Base-by-base conservation (phyloP, 106 monocot genomes). In the Agapanthus africanus region DNA sequence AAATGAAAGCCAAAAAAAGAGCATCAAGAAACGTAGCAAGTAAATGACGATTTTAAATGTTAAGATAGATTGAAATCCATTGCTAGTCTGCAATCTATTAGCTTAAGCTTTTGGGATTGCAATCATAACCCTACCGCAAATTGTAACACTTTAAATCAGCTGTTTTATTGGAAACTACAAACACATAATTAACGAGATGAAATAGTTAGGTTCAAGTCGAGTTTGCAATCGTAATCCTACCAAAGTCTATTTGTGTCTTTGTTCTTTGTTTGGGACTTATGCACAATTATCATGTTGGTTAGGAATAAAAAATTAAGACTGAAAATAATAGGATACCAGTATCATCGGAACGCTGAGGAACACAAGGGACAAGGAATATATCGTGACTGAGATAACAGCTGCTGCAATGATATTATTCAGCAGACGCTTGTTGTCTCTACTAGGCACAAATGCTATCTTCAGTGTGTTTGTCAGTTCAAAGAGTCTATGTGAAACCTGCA, bases 391-490 rank as follows among this genome's bases (percentile, higher is more conserved):
- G 27, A 80, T 22, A 16, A 65, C 46, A 18, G 65, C 63, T 37
- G 73, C 88, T 33, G 82, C 47, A 36, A 78, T 62, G 4, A 76
- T 60, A 37, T 87, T 87, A 64, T 79, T 49, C 41, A 69, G 39
- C 42, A 92, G 69, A 23, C 73, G 77, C 35, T 83, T 80, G 76
- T 82, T 62, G 42, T 88, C 85, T 61, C 75, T 74, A 44, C 74
- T 79, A 1, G 91, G 91, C 52, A 92, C 70, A 67, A 85, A 83
- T 37, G 80, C 85, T 14, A 66, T 33, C 70, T 88, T 92, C 73
- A 92, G 59, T 35, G 67, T 85, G 78, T 85, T 92, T 30, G 91
- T 92, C 40, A 92, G 64, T 75, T 99, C 82, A 75, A 99, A 99
- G 19, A 99, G 68, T 51, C 92, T 76, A 70, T 90, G 75, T 11